These are phyloP conservation scores for Citrus australasica DNA, from an alignment of 345 rosid genomes.

Conservation along the genomic window DNA sequence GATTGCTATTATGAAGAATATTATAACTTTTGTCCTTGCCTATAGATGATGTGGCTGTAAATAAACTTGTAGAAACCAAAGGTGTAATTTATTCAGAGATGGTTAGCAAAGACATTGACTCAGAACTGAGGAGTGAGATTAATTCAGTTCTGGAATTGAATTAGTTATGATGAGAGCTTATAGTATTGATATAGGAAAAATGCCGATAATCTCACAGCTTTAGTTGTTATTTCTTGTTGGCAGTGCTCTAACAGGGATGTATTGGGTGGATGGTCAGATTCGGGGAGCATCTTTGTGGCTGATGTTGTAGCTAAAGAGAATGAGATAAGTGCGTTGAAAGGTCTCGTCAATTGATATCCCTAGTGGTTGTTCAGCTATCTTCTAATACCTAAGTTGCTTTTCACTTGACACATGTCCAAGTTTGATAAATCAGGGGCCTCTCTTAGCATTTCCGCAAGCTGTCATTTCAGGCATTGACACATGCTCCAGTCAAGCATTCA, in stretches of 20 bases:
- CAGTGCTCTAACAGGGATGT: constrained; percentile 54
- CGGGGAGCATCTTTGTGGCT: constrained; percentile 58
- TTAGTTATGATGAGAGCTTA: constrained; percentile 11
- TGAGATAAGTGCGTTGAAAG: constrained; percentile 7
- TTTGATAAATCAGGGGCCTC: constrained; percentile 2
- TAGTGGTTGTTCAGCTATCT: constrained; percentile 7
- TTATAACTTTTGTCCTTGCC: neutral
- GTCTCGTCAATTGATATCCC: neutral
- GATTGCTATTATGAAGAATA: neutral
- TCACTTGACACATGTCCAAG: neutral
- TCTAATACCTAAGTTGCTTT: neutral
- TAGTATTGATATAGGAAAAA: neutral
- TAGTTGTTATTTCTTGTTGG: constrained; percentile 28
- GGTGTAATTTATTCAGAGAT: neutral
- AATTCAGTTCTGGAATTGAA: neutral
- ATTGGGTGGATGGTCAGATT: constrained; percentile 71
- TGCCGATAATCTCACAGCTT: constrained; percentile 12
- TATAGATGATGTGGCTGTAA: neutral
- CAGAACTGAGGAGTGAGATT: neutral
- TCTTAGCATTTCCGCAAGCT: neutral
- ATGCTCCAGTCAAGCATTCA: constrained; percentile 10
- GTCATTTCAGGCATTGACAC: constrained; percentile 3
- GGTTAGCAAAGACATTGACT: neutral
- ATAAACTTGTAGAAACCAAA: neutral
- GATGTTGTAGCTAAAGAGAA: constrained; percentile 33